Evolutionary conservation across 164 flowering plant species (phyloP).

Genomic region (Hamamelis virginiana): DNA sequence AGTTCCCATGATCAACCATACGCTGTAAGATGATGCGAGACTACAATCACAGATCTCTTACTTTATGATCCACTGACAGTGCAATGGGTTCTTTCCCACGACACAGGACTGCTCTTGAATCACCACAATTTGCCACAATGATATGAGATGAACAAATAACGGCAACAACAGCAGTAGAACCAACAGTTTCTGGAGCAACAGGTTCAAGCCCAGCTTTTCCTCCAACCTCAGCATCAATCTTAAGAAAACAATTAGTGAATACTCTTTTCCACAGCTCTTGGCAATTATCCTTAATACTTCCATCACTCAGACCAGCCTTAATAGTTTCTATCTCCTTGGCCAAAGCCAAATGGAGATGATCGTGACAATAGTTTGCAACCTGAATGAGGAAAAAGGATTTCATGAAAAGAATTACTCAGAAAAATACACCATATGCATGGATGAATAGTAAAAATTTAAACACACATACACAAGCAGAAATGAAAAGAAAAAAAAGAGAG

Average conservation of each 20-base stretch:
- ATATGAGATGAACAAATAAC: constrained; percentile 75
- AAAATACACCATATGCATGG: neutral
- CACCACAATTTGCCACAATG: constrained; percentile 90
- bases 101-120: constrained; percentile 90
- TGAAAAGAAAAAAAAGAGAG: no score
- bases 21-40: neutral
- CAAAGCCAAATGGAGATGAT: constrained; percentile 47
- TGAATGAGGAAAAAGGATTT: constrained; percentile 14
- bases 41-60: constrained; percentile 13
- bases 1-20: neutral
- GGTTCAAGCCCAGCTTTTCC: constrained; percentile 38
- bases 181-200: constrained; percentile 82
- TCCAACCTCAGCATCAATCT: constrained; percentile 57
- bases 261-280: constrained; percentile 50
- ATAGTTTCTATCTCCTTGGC: constrained; percentile 44
- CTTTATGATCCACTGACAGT: constrained; percentile 68
- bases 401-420: neutral
- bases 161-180: constrained; percentile 92
- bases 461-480: no score
- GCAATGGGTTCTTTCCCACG: constrained; percentile 85
- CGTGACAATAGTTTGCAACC: constrained; percentile 65
- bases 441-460: neutral
- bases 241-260: constrained; percentile 47
- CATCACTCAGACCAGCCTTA: constrained; percentile 16
- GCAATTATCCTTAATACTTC: constrained; percentile 24